Conservation (phyloP, 2,329 filamentous ascomycete species). For the Fusarium sp. region DNA sequence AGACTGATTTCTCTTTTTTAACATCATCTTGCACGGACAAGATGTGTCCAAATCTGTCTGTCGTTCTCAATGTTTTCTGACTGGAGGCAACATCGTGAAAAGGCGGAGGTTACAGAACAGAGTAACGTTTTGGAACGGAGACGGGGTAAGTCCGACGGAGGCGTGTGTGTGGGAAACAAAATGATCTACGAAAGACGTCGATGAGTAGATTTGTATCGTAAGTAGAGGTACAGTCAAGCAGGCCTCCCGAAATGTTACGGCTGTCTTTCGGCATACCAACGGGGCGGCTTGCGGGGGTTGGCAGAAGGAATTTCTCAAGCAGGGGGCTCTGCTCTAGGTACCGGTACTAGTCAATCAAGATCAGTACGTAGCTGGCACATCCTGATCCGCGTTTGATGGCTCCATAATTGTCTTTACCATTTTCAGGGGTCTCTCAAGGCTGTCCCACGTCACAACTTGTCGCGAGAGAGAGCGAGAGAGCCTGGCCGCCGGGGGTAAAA, state of each 20-base stretch:
- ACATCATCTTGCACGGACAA: conserved; percentile 2
- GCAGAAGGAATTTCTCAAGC: not conserved
- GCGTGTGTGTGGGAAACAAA: conserved; percentile 25
- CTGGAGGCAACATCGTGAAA: conserved; percentile 10
- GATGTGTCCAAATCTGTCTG: not conserved
- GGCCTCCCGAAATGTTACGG: conserved; percentile 10
- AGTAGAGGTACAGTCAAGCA: conserved; percentile 16
- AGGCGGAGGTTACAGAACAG: conserved; percentile 31
- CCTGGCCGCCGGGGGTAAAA: not conserved
- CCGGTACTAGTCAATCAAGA: conserved; percentile 1
- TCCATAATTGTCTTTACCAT: conserved; percentile 15
- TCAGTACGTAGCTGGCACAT: conserved; percentile 1
- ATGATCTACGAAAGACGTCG: conserved; percentile 19
- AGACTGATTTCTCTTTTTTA: not conserved
- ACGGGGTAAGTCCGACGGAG: conserved; percentile 17
- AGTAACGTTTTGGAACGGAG: conserved; percentile 18
- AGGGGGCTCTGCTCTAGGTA: conserved; percentile 13
- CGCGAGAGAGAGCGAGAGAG: not conserved
- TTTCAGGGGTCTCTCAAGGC: conserved; percentile 31
- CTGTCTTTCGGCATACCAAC: conserved; percentile 1
- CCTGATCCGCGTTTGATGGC: conserved; percentile 6
- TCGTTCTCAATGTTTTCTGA: not conserved
- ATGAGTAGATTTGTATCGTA: not conserved
- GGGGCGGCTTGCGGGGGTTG: conserved; percentile 8
- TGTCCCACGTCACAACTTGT: conserved; percentile 28